Evolutionary conservation across 2,329 filamentous ascomycete species (phyloP).

Genomic region (Cordyceps pruinosa): DNA sequence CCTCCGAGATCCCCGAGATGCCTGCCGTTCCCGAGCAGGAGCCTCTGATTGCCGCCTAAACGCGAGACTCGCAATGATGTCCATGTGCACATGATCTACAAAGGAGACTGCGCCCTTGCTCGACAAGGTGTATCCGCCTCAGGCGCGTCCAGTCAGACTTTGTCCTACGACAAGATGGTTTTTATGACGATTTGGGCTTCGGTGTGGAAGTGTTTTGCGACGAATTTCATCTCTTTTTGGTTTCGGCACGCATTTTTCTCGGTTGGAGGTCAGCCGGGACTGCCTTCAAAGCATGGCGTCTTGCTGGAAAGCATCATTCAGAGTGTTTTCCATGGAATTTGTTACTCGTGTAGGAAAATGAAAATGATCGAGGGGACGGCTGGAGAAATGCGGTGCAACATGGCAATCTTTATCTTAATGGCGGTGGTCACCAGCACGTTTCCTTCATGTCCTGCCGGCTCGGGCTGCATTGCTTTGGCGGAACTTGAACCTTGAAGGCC

Average conservation of each 20-base stretch:
- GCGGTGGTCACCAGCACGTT: conserved; percentile 7
- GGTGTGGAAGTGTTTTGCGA: conserved; percentile 8
- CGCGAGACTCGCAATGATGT: conserved; percentile 3
- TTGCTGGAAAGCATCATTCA: conserved; percentile 11
- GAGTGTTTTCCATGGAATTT: conserved; percentile 9
- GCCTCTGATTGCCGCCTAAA: conserved; percentile 20
- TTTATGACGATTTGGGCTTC: conserved; percentile 13
- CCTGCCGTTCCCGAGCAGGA: conserved; percentile 23
- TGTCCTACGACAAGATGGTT: conserved; percentile 11
- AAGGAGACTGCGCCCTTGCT: not conserved
- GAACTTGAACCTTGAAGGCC: not conserved
- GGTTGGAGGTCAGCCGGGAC: conserved; percentile 9
- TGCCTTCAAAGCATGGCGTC: conserved; percentile 13
- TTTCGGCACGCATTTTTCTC: conserved; percentile 12
- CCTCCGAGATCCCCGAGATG: conserved; percentile 13
- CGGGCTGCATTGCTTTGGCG: conserved; percentile 4
- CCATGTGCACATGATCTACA: conserved; percentile 12
- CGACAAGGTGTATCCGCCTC: not conserved
- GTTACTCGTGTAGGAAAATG: conserved; percentile 11
- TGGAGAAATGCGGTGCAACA: conserved; percentile 1
- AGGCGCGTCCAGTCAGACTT: not conserved
- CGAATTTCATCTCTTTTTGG: conserved; percentile 5
- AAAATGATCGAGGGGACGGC: not conserved
- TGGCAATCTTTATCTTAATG: conserved; percentile 10
- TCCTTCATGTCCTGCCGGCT: conserved; percentile 6